Conservation (phyloP, 1,284 basidiomycete species). For the Phylloboletellus chloephorus region DNA sequence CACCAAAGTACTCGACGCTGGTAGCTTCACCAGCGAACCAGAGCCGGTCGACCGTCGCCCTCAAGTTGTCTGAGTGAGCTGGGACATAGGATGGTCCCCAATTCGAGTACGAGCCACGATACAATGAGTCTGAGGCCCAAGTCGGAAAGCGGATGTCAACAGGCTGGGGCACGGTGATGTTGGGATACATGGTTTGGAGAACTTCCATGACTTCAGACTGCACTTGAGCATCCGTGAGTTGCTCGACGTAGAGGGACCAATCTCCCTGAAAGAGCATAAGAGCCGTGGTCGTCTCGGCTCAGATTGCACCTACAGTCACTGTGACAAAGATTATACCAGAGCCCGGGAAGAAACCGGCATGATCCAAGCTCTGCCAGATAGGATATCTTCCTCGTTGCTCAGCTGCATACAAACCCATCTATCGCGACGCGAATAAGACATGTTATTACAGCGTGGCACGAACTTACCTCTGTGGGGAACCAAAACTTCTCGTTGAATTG, state of each 20-base stretch:
- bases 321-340: conserved; percentile 61
- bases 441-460: neutral
- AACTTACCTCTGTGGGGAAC: conserved; percentile 57
- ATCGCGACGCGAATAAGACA: neutral
- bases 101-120: conserved; percentile 63
- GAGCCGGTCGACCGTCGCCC: conserved; percentile 49
- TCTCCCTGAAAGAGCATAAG: conserved; percentile 40
- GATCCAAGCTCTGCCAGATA: conserved; percentile 67
- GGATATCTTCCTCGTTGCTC: conserved; percentile 58
- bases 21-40: conserved; percentile 67
- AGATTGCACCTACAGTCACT: conserved; percentile 46
- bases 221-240: conserved; percentile 43
- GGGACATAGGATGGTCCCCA: conserved; percentile 57
- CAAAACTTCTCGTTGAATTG: conserved; percentile 64
- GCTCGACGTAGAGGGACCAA: conserved; percentile 53
- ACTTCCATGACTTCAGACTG: conserved; percentile 51
- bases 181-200: conserved; percentile 53
- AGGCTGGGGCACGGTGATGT: conserved; percentile 48
- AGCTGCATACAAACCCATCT: conserved; percentile 65
- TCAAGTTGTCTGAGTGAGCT: conserved; percentile 51
- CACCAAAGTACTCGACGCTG: conserved; percentile 53
- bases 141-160: conserved; percentile 50
- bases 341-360: conserved; percentile 52
- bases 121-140: conserved; percentile 55
- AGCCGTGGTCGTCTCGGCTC: neutral